Evolutionary conservation across 306 rosid genomes (phyloP).

Genomic region (Lathyrus oleraceus): DNA sequence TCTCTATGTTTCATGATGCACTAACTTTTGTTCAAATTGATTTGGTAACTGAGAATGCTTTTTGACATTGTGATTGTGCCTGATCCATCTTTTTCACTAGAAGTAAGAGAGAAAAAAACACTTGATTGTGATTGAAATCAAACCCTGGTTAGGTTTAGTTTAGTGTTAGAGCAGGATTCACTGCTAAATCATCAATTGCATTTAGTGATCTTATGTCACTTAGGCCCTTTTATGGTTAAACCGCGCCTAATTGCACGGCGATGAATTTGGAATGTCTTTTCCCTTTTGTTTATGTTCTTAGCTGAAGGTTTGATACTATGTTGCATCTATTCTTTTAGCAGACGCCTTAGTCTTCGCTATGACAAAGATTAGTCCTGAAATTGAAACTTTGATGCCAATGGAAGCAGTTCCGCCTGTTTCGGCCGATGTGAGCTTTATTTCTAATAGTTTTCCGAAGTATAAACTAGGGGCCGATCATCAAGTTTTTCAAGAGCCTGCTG

Average conservation of each 20-base stretch:
- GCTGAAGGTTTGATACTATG: constrained; percentile 13
- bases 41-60: constrained; percentile 21
- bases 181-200: constrained; percentile 5
- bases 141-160: constrained; percentile 3
- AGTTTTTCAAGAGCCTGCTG: constrained; percentile 73
- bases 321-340: constrained; percentile 40
- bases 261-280: constrained; percentile 23
- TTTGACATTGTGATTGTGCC: constrained; percentile 25
- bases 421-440: constrained; percentile 87
- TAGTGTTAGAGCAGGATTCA: constrained; percentile 2
- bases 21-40: constrained; percentile 18
- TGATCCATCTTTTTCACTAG: constrained; percentile 24
- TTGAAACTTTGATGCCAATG: constrained; percentile 55
- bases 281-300: constrained; percentile 23
- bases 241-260: not conserved
- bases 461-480: constrained; percentile 78
- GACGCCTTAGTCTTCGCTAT: constrained; percentile 43
- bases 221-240: constrained; percentile 8
- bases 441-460: constrained; percentile 74
- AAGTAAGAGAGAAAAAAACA: not conserved
- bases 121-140: constrained; percentile 25
- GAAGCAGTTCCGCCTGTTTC: constrained; percentile 74
- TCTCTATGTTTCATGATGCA: constrained; percentile 30
- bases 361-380: constrained; percentile 91
- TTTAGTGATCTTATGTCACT: constrained; percentile 9